Percentiles rank a stretch among this genome's conserved stretches.
Conservation (phyloP, 2,329 filamentous ascomycete genomes). For the Venturia nashicola region DNA sequence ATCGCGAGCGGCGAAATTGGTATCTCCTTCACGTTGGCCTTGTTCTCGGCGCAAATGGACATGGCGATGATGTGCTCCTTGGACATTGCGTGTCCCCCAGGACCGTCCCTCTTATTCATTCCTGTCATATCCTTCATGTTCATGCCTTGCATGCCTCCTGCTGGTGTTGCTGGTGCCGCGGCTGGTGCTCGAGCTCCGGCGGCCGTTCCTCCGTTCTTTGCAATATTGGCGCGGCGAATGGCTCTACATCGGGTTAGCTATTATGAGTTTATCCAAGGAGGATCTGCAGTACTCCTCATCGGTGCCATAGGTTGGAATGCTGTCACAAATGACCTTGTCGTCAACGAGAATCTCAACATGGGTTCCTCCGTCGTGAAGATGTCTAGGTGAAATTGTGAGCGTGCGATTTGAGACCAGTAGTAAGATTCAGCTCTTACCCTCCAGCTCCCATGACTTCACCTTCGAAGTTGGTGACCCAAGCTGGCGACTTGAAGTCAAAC, state of each 20-base stretch:
- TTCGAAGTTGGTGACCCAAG: constrained; percentile 8
- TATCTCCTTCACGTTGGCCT: background rate
- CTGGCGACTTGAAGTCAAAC: constrained; percentile 2
- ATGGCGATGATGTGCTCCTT: constrained; percentile 8
- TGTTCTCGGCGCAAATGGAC: constrained; percentile 6
- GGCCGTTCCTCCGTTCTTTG: background rate
- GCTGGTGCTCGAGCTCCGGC: background rate
- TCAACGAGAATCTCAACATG: constrained; percentile 2
- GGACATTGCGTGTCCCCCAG: background rate
- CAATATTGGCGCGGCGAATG: constrained; percentile 1
- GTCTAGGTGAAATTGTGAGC: background rate
- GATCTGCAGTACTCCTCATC: background rate
- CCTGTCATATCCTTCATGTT: background rate
- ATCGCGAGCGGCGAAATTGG: background rate
- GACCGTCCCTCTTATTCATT: background rate
- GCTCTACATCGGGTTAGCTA: background rate
- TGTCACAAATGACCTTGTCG: constrained; percentile 1
- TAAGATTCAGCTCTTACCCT: background rate
- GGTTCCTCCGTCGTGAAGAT: constrained; percentile 10
- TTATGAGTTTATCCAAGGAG: too few species aligned
- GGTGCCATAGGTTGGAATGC: constrained; percentile 3
- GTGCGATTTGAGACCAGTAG: background rate
- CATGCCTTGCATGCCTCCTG: background rate
- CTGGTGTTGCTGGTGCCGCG: background rate
- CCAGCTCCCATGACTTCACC: constrained; percentile 6